Evolutionary conservation across 148 eudicot genomes (phyloP).

Genomic region (Linanthus parryae): DNA sequence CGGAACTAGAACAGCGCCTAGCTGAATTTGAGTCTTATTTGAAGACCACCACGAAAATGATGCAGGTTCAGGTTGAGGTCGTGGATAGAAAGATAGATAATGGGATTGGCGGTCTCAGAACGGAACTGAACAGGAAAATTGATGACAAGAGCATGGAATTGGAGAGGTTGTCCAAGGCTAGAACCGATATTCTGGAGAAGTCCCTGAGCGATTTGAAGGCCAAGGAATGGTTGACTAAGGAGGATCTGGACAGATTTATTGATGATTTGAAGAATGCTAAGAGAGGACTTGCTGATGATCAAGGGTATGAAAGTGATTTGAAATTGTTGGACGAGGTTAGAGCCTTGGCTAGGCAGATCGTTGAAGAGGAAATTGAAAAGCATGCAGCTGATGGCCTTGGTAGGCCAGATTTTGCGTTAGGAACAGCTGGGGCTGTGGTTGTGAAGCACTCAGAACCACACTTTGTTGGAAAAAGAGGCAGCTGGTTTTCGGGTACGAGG

Average conservation of each 20-base stretch:
- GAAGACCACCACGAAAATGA: conserved; percentile 46
- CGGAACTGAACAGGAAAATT: conserved; percentile 36
- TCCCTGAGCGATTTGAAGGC: conserved; percentile 26
- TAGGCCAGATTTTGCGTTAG: conserved; percentile 71
- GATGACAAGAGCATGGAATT: conserved; percentile 37
- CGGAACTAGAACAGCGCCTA: conserved; percentile 57
- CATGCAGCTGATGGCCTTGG: conserved; percentile 95
- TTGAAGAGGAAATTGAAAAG: conserved; percentile 70
- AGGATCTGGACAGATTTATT: conserved; percentile 40
- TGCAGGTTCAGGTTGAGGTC: conserved; percentile 70
- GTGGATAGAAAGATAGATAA: conserved; percentile 52
- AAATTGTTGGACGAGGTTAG: conserved; percentile 65
- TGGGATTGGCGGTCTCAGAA: conserved; percentile 34
- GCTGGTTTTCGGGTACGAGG: conserved; percentile 18
- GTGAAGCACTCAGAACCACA: conserved; percentile 56
- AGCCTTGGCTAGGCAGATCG: conserved; percentile 58
- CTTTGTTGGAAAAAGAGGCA: conserved; percentile 16
- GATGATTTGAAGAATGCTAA: conserved; percentile 47
- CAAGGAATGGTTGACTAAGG: conserved; percentile 39
- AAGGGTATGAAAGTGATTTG: too few species aligned
- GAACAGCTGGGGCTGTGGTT: conserved; percentile 53
- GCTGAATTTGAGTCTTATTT: conserved; percentile 50
- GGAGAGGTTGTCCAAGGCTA: conserved; percentile 24
- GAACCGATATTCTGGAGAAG: conserved; percentile 33
- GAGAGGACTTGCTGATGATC: conserved; percentile 12